phyloP scores from a whole-genome alignment of 176 grass and related monocot genomes.

The Bothriochloa decipiens region DNA sequence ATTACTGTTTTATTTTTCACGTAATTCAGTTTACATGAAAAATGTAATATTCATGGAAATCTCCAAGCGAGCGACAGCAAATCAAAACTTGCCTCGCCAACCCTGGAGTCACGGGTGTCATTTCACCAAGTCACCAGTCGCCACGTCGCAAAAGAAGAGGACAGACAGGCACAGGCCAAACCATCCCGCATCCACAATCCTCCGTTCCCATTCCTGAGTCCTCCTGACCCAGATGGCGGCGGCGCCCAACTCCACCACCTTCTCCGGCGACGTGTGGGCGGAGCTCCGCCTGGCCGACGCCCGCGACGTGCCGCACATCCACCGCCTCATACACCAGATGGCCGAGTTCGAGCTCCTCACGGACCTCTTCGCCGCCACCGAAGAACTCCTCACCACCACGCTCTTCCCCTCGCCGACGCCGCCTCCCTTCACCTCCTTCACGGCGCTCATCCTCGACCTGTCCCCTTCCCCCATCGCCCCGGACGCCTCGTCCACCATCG shows the following conservation, averaged over 20 bases:
- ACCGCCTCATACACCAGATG: slow-evolving; percentile 84
- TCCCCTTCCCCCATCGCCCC: slow-evolving; percentile 33
- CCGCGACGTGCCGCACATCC: slow-evolving; percentile 76
- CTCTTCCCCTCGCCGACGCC: slow-evolving; percentile 60
- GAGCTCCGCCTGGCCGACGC: slow-evolving; percentile 70
- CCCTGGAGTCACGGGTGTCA: no score
- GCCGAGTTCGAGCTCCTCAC: slow-evolving; percentile 90
- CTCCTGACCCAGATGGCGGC: slow-evolving; percentile 51
- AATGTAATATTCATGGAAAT: no score
- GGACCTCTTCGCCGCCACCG: slow-evolving; percentile 79
- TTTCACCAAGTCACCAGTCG: neutral
- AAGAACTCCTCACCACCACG: slow-evolving; percentile 52
- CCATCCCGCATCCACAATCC: neutral
- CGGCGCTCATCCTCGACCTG: slow-evolving; percentile 67
- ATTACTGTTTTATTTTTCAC: no score
- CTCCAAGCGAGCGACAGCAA: no score
- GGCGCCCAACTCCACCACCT: slow-evolving; percentile 40
- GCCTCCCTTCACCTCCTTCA: slow-evolving; percentile 67
- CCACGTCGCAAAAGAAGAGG: neutral
- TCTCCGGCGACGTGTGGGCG: slow-evolving; percentile 64
- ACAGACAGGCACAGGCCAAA: no score
- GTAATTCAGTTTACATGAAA: no score
- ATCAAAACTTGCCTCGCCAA: no score
- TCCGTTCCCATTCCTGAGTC: neutral
- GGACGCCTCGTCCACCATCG: slow-evolving; percentile 32